Percentiles rank a stretch among this genome's conserved stretches.
phyloP scores from a whole-genome alignment of 345 rosid species.

The Ricinus communis region DNA sequence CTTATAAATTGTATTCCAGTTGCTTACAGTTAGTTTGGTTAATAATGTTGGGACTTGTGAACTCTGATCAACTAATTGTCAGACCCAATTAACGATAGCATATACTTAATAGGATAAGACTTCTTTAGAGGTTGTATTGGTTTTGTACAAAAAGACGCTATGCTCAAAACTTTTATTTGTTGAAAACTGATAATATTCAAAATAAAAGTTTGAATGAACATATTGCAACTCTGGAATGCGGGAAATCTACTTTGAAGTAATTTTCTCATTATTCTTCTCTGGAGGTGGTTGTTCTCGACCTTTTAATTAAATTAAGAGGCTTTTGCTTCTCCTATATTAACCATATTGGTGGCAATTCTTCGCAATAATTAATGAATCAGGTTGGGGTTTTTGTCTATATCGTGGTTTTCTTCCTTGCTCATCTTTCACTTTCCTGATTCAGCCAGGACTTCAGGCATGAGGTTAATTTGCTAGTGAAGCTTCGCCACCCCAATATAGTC shows the following conservation, averaged over 20 bases:
- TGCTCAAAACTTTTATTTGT: slow-evolving; percentile 7
- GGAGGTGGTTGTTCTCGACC: neutral
- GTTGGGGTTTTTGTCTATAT: slow-evolving; percentile 14
- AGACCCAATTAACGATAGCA: slow-evolving; percentile 3
- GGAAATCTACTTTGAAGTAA: slow-evolving; percentile 2
- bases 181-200: slow-evolving; percentile 6
- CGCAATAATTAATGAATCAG: slow-evolving; percentile 13
- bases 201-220: neutral
- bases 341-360: neutral
- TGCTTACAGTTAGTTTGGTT: neutral
- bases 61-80: neutral
- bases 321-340: neutral
- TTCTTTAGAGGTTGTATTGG: neutral
- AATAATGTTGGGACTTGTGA: neutral
- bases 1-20: neutral
- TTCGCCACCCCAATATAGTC: slow-evolving; percentile 98
- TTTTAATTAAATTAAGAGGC: neutral
- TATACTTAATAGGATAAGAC: neutral
- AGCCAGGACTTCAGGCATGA: slow-evolving; percentile 99
- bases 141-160: neutral
- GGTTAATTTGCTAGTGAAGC: slow-evolving; percentile 94
- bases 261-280: neutral
- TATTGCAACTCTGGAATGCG: neutral
- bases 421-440: slow-evolving; percentile 35
- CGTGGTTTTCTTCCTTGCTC: slow-evolving; percentile 17